Evolutionary conservation across 164 flowering plant species (phyloP), one percentile per base, ranked within the genome.

Genomic region (Aristolochia fimbriata): DNA sequence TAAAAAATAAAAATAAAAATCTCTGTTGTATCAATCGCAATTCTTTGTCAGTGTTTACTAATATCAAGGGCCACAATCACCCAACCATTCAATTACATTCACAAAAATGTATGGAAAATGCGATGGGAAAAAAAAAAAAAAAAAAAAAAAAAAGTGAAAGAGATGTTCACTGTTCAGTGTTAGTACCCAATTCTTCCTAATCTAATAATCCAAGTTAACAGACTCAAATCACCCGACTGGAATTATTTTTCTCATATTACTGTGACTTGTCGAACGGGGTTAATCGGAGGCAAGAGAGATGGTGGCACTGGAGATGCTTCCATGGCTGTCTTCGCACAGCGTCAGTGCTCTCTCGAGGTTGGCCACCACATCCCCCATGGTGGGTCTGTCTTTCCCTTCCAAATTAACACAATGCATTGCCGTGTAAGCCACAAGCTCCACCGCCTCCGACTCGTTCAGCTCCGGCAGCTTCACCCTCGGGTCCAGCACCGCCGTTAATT

Each of bases 351-450:
- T 65, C 57, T 94, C 99, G 69, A 94, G 68, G 73, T 88, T 88
- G 25, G 90, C 77, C n/a, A 94, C 97, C 70, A 88, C 81, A 64
- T 94, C 97, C 1, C 78, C 59, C 83, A 91, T 91, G 7, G 79
- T 83, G 21, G 97, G 99, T 72, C 97, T 70, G 37, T 94, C 97
- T 65, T 71, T 94, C 57, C 99, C 97, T 61, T 91, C 97, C 75
- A 85, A 63, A 61, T 80, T 74, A 67, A 94, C 97, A 59, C 99
- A 94, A 71, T 83, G 93, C 80, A 82, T 70, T 1, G 99, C 99
- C 0, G 83, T 87, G 59, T 85, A 85, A 1, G 84, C 93, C 80
- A 94, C 78, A 69, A 91, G 74, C 73, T 94, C 99, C 60, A 94
- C 93, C 2, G 97, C 96, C 67, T 91, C 99, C 12, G 76, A 75